A percentile compares a stretch with the other conserved stretches of the same genome.
These are phyloP conservation scores for Aspergillus bertholletiae DNA, from an alignment of 495 filamentous ascomycete genomes.

Conservation along the genomic window DNA sequence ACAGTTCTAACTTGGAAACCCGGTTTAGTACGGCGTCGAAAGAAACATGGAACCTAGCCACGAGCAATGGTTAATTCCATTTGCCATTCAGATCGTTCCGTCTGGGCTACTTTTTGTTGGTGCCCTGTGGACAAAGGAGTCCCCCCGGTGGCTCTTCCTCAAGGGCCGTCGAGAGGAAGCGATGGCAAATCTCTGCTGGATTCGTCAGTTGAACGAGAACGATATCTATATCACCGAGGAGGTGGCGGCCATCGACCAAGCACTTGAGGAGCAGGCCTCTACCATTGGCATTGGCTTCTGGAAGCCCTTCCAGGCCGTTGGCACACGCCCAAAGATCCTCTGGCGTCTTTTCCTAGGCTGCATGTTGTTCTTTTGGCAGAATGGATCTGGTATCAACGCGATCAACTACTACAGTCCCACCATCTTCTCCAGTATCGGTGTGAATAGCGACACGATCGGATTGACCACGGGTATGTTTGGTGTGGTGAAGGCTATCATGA, in stretches of 20 bases:
- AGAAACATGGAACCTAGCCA: conserved; percentile 44
- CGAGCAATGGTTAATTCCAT: conserved; percentile 55
- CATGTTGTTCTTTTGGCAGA: conserved; percentile 67
- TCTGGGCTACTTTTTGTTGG: conserved; percentile 46
- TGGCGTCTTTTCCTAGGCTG: conserved; percentile 67
- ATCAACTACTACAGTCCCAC: conserved; percentile 66
- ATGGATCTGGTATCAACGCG: conserved; percentile 66
- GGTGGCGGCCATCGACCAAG: conserved; percentile 59
- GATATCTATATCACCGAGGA: conserved; percentile 69
- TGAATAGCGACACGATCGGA: conserved; percentile 46
- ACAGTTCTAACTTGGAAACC: too few species aligned
- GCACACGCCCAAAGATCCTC: conserved; percentile 48
- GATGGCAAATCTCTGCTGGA: conserved; percentile 58
- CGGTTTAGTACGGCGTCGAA: conserved; percentile 35
- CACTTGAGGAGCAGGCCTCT: conserved; percentile 55
- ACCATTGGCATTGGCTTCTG: conserved; percentile 64
- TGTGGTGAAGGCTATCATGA: conserved; percentile 54
- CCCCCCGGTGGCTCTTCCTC: conserved; percentile 56
- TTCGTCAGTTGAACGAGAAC: conserved; percentile 56
- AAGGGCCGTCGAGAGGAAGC: conserved; percentile 50
- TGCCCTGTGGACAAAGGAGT: conserved; percentile 48
- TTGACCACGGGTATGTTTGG: conserved; percentile 55
- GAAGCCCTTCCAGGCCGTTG: conserved; percentile 61
- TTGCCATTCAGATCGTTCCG: conserved; percentile 55
- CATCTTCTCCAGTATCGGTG: conserved; percentile 59